phyloP scores from a whole-genome alignment of 1,139 yeast genomes.

The Yamadazyma kanchanaburiensis region DNA sequence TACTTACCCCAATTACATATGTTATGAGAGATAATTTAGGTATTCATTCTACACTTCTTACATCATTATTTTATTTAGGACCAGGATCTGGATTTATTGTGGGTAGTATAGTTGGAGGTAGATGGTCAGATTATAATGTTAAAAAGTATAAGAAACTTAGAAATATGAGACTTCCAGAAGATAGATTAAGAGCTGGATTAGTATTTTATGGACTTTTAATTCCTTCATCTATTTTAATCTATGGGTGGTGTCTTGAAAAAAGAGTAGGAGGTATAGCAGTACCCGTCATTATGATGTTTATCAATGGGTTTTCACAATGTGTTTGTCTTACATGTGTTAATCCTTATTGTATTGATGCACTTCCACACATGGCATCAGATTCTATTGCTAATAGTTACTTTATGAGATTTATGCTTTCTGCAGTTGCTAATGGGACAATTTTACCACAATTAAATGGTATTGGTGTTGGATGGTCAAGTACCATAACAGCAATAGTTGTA shows the following conservation, averaged over 20 bases:
- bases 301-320: constrained; percentile 46
- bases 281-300: constrained; percentile 45
- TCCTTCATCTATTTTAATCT: constrained; percentile 39
- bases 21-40: constrained; percentile 51
- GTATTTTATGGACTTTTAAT: constrained; percentile 32
- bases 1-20: constrained; percentile 49
- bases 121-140: constrained; percentile 43
- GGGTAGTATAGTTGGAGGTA: constrained; percentile 49
- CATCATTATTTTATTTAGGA: constrained; percentile 48
- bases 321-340: constrained; percentile 45
- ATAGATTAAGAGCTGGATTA: constrained; percentile 36
- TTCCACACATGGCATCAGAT: constrained; percentile 49
- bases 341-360: constrained; percentile 51
- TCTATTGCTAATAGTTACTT: constrained; percentile 50
- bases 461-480: constrained; percentile 52
- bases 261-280: constrained; percentile 50
- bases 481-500: constrained; percentile 32
- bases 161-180: constrained; percentile 48
- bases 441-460: constrained; percentile 38
- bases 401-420: constrained; percentile 45
- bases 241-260: constrained; percentile 50
- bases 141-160: constrained; percentile 33
- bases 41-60: constrained; percentile 38
- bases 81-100: constrained; percentile 47
- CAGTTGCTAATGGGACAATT: constrained; percentile 46